These are phyloP conservation scores for Xylariaceae sp. DNA, from an alignment of 2,329 filamentous ascomycete species.

Conservation along the genomic window DNA sequence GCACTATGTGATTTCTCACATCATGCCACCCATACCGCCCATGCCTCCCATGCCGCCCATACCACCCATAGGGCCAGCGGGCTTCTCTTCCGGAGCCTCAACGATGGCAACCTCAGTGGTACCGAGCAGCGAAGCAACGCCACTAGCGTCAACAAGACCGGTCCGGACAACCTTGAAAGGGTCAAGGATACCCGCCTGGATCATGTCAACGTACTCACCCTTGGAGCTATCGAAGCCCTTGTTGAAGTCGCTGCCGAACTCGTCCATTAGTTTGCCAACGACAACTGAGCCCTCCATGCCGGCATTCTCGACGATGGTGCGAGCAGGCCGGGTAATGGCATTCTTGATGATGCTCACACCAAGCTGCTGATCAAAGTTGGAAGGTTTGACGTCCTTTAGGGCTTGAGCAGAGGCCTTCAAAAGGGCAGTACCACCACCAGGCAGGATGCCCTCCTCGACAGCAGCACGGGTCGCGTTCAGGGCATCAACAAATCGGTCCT, in stretches of 20 bases:
- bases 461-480: conserved; percentile 97
- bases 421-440: conserved; percentile 95
- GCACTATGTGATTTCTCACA: conserved; percentile 28
- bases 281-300: conserved; percentile 94
- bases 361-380: conserved; percentile 99
- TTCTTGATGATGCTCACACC: conserved; percentile 98
- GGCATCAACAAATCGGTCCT: conserved; percentile 98
- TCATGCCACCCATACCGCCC: conserved; percentile 57
- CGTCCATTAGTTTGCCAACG: conserved; percentile 96
- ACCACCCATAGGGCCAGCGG: conserved; percentile 67
- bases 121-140: conserved; percentile 94
- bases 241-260: conserved; percentile 93
- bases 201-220: conserved; percentile 99
- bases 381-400: conserved; percentile 78
- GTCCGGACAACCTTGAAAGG: conserved; percentile 99
- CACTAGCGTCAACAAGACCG: conserved; percentile 90
- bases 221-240: conserved; percentile 96
- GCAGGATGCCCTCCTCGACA: conserved; percentile 98
- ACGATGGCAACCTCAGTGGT: conserved; percentile 98
- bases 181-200: conserved; percentile 93
- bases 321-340: conserved; percentile 93
- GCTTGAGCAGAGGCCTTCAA: conserved; percentile 96
- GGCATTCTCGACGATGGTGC: conserved; percentile 97
- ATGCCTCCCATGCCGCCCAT: conserved; percentile 53
- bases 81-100: conserved; percentile 94